Evolutionary conservation across 148 eudicot species (phyloP).

Genomic region (Rhododendron kiyosumense): DNA sequence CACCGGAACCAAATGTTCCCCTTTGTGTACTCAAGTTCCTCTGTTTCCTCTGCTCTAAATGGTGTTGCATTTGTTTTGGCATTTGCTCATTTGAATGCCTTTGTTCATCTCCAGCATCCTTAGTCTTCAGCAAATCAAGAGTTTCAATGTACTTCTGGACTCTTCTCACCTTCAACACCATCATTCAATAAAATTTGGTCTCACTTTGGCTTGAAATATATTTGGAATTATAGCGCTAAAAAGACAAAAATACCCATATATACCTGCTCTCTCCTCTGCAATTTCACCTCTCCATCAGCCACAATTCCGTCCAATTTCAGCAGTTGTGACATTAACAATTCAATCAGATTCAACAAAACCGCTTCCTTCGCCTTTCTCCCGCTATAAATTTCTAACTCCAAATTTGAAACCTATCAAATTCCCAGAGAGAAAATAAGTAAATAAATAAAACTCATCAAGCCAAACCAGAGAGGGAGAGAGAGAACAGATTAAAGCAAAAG

Average conservation of each 20-base stretch:
- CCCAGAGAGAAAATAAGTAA: neutral
- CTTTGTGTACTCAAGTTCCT: slow-evolving; percentile 11
- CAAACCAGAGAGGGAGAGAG: neutral
- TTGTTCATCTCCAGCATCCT: neutral
- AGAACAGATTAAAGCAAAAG: neutral
- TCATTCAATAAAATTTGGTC: neutral
- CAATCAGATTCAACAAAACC: slow-evolving; percentile 50
- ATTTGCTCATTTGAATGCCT: neutral
- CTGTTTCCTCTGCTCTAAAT: neutral
- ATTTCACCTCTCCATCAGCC: slow-evolving; percentile 68
- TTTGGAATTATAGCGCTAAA: no score
- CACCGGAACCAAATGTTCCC: slow-evolving; percentile 1
- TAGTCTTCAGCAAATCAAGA: slow-evolving; percentile 24
- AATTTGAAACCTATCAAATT: slow-evolving; percentile 40
- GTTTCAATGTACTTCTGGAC: slow-evolving; percentile 23
- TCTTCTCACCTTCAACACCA: slow-evolving; percentile 21
- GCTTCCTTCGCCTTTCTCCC: slow-evolving; percentile 61
- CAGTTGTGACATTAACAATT: slow-evolving; percentile 64
- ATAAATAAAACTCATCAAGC: neutral
- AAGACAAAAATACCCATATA: neutral
- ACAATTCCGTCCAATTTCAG: slow-evolving; percentile 69
- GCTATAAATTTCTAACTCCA: slow-evolving; percentile 47
- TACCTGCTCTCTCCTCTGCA: slow-evolving; percentile 75
- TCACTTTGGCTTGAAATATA: neutral
- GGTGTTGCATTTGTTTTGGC: slow-evolving; percentile 1